Conservation (phyloP, 441 rosid species). For the Pelargonium fulgidum region DNA sequence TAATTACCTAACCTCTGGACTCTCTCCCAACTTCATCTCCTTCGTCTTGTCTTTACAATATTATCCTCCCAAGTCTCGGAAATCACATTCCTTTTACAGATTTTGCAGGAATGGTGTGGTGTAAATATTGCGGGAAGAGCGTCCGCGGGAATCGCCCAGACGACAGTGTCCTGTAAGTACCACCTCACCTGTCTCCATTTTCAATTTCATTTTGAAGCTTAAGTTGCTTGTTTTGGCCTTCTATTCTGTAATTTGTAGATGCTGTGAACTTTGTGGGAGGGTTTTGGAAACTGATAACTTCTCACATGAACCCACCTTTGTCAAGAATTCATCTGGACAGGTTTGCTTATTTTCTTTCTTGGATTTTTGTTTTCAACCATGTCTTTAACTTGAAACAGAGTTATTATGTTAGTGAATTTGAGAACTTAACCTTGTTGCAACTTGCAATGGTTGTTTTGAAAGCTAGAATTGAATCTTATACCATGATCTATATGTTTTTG, state of each 20-base stretch:
- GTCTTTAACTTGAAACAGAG: no score
- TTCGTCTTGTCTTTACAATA: no score
- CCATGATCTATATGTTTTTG: background rate
- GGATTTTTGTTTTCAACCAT: background rate
- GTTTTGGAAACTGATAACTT: constrained; percentile 9
- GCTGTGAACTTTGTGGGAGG: constrained; percentile 8
- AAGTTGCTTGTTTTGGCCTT: background rate
- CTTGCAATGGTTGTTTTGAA: background rate
- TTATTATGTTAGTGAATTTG: background rate
- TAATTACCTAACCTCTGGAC: no score
- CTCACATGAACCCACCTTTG: constrained; percentile 1
- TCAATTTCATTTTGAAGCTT: background rate
- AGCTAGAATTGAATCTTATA: background rate
- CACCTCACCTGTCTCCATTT: background rate
- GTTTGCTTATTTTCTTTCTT: background rate
- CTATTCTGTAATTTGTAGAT: background rate
- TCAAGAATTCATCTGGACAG: constrained; percentile 9
- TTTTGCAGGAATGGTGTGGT: background rate
- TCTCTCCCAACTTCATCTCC: no score
- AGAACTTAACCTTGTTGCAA: background rate
- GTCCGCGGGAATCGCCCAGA: constrained; percentile 8
- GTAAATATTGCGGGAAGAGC: constrained; percentile 1
- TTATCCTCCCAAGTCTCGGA: no score
- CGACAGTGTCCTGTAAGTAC: constrained; percentile 10
- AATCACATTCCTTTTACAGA: no score